phyloP scores from a whole-genome alignment of 2,329 filamentous ascomycete genomes.

The Penicillium paneum region DNA sequence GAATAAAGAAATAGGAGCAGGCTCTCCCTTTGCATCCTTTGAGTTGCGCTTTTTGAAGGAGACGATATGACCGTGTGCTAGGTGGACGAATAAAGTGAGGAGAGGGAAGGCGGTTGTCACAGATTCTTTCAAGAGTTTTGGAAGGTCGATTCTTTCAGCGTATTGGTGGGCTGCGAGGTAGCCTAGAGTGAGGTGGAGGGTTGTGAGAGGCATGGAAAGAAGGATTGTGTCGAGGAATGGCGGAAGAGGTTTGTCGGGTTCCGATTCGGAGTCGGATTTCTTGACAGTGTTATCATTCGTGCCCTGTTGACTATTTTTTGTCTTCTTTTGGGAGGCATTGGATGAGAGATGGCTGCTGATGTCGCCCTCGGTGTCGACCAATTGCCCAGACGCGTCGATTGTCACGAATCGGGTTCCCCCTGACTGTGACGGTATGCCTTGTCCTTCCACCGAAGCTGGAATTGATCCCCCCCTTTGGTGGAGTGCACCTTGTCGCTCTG shows the following conservation, averaged over 20 bases:
- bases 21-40: not conserved
- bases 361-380: constrained; percentile 19
- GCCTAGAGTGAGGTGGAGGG: constrained; percentile 45
- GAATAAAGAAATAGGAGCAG: constrained; percentile 17
- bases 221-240: constrained; percentile 46
- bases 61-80: constrained; percentile 46
- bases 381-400: constrained; percentile 28
- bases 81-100: constrained; percentile 44
- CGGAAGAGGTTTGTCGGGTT: constrained; percentile 27
- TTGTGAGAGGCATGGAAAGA: constrained; percentile 42
- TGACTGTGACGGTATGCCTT: constrained; percentile 10
- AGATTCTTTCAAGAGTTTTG: constrained; percentile 36
- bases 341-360: constrained; percentile 12
- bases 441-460: not conserved
- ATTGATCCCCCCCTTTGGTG: not conserved
- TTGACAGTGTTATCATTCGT: not conserved
- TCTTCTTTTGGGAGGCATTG: constrained; percentile 3
- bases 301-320: not conserved
- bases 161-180: constrained; percentile 49
- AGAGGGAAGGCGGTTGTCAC: constrained; percentile 41
- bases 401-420: constrained; percentile 34
- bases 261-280: constrained; percentile 11
- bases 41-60: constrained; percentile 23
- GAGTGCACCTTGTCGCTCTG: constrained; percentile 41
- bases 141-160: constrained; percentile 36